These are phyloP conservation scores for Candida stauntonica DNA, from an alignment of 805 yeast genomes.

Conservation along the genomic window DNA sequence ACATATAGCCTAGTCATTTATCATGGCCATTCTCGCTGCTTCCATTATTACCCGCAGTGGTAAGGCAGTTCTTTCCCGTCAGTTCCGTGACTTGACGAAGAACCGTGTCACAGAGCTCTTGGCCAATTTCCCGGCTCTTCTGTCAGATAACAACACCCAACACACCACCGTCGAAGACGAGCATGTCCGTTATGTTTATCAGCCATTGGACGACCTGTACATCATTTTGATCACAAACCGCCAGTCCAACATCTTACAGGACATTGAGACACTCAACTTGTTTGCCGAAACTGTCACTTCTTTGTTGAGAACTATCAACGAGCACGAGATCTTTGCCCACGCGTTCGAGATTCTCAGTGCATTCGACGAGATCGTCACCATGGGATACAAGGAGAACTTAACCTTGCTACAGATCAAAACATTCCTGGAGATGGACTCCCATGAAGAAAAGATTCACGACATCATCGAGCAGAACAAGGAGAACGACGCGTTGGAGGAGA, in stretches of 20 bases:
- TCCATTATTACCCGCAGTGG: slow-evolving; percentile 93
- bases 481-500: slow-evolving; percentile 93
- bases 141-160: slow-evolving; percentile 66
- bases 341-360: slow-evolving; percentile 89
- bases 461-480: slow-evolving; percentile 96
- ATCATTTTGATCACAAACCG: slow-evolving; percentile 88
- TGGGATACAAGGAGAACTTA: slow-evolving; percentile 88
- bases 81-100: slow-evolving; percentile 77
- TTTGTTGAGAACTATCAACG: slow-evolving; percentile 67
- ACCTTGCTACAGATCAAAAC: slow-evolving; percentile 78
- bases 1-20: background rate
- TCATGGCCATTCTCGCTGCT: slow-evolving; percentile 82
- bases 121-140: slow-evolving; percentile 78
- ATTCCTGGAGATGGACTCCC: slow-evolving; percentile 94
- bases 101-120: slow-evolving; percentile 83
- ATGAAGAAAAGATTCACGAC: slow-evolving; percentile 97
- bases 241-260: slow-evolving; percentile 89
- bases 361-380: slow-evolving; percentile 86
- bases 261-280: slow-evolving; percentile 84
- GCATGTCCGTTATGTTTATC: slow-evolving; percentile 87
- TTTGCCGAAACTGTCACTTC: slow-evolving; percentile 80
- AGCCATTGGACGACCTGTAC: slow-evolving; percentile 91
- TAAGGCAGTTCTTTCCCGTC: slow-evolving; percentile 87
- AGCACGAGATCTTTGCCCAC: slow-evolving; percentile 72
- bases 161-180: slow-evolving; percentile 95